A percentile compares a stretch with the other conserved stretches of the same genome.
Conservation (phyloP, 139 green algal species). For the Gonium pectorale region DNA sequence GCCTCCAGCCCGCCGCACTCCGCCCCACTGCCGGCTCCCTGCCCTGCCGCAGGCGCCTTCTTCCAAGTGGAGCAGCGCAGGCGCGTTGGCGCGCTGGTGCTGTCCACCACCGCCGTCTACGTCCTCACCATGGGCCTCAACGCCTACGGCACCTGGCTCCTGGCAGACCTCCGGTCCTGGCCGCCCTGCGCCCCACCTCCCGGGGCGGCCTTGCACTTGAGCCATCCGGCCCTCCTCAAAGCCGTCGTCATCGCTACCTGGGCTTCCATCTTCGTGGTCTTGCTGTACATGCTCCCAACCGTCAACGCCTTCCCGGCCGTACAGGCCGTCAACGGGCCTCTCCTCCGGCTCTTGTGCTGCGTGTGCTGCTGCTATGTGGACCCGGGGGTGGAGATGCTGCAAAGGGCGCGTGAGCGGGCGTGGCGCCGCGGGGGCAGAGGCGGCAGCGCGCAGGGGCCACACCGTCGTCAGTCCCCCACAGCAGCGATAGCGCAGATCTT, state of each 20-base stretch:
- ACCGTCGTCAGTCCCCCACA: neutral
- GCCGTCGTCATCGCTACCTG: constrained; percentile 1
- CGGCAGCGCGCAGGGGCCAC: too few relatives aligned
- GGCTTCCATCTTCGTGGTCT: neutral
- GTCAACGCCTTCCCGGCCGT: constrained; percentile 13
- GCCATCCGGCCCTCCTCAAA: neutral
- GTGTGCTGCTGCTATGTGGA: too few relatives aligned
- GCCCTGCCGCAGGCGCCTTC: neutral
- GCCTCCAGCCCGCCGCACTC: too few relatives aligned
- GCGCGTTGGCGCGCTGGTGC: neutral
- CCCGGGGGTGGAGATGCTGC: too few relatives aligned
- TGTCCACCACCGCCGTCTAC: neutral
- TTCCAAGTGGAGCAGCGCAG: constrained; percentile 2
- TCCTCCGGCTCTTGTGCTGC: too few relatives aligned
- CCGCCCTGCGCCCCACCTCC: neutral
- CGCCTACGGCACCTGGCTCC: neutral
- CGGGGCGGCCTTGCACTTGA: neutral
- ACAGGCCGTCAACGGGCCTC: too few relatives aligned
- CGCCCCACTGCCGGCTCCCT: too few relatives aligned
- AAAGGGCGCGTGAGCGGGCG: too few relatives aligned
- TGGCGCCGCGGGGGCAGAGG: too few relatives aligned
- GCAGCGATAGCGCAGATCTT: constrained; percentile 20
- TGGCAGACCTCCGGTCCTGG: neutral
- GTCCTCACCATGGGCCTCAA: constrained; percentile 9
- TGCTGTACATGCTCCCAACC: neutral